Evolutionary conservation across 306 rosid genomes (phyloP).

Genomic region (Vigna nakashimae): DNA sequence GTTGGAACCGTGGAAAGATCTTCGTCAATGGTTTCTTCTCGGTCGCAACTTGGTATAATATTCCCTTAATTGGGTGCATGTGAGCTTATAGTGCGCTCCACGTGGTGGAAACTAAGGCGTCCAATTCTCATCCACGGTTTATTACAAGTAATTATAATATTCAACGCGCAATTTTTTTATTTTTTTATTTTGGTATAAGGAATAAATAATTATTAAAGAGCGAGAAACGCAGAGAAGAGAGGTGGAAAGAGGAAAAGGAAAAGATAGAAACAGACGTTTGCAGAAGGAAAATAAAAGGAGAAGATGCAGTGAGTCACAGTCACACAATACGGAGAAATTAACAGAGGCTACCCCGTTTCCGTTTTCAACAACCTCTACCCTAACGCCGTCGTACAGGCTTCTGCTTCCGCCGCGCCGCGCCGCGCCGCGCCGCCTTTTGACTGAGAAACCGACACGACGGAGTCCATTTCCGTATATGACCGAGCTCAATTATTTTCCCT

Average conservation of each 20-base stretch:
- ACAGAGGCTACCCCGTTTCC: constrained; percentile 12
- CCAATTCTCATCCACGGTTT: constrained; percentile 3
- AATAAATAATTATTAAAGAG: not conserved
- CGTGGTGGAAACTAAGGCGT: constrained; percentile 46
- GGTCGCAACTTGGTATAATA: no score
- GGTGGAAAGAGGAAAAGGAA: not conserved
- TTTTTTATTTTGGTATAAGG: not conserved
- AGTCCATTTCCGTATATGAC: constrained; percentile 40
- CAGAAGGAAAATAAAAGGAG: not conserved
- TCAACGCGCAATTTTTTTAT: not conserved
- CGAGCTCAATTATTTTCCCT: constrained; percentile 19
- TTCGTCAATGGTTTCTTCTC: constrained; percentile 17
- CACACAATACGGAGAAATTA: constrained; percentile 30
- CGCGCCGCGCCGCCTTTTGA: not conserved
- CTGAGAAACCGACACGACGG: constrained; percentile 43
- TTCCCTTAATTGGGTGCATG: not conserved
- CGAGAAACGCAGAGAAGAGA: not conserved
- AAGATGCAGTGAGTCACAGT: constrained; percentile 20
- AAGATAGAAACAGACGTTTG: not conserved
- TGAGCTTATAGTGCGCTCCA: constrained; percentile 40
- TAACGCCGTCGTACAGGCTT: constrained; percentile 54
- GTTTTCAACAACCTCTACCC: not conserved
- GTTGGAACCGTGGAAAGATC: not conserved
- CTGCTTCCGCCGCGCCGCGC: constrained; percentile 41
- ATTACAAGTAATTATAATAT: not conserved